Percentiles rank a stretch among this genome's conserved stretches.
Conservation (phyloP, 208 protist species). For the Crithidia bombi region DNA sequence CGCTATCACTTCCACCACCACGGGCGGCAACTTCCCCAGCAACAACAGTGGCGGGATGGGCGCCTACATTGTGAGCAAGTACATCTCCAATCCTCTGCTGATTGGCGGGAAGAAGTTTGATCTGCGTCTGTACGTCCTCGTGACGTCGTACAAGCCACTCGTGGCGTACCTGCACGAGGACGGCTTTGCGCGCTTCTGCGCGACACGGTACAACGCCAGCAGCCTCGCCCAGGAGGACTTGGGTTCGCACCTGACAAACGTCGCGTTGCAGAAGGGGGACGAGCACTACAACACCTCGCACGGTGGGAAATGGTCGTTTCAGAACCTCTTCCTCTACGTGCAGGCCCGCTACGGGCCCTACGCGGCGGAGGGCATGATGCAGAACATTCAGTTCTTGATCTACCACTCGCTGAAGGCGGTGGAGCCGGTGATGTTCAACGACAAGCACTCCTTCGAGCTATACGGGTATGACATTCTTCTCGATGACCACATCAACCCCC, state of each 20-base stretch:
- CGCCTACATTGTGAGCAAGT: conserved; percentile 93
- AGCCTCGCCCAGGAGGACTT: conserved; percentile 74
- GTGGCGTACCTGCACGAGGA: conserved; percentile 91
- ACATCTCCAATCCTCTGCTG: conserved; percentile 96
- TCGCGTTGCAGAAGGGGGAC: conserved; percentile 95
- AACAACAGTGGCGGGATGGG: conserved; percentile 27
- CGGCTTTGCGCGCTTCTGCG: conserved; percentile 96
- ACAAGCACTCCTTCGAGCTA: conserved; percentile 96
- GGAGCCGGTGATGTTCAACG: conserved; percentile 94
- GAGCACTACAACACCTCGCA: conserved; percentile 93
- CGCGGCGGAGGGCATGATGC: conserved; percentile 74
- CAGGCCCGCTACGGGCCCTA: conserved; percentile 76
- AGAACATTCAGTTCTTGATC: conserved; percentile 93
- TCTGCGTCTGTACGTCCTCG: conserved; percentile 97
- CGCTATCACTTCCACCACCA: not conserved
- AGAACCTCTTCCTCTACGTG: conserved; percentile 88
- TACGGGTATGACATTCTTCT: conserved; percentile 98
- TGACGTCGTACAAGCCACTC: conserved; percentile 93
- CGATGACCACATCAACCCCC: conserved; percentile 94
- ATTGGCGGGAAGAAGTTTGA: conserved; percentile 98
- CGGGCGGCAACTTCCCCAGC: not conserved
- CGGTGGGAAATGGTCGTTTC: conserved; percentile 95
- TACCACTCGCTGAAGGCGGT: conserved; percentile 91
- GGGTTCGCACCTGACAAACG: conserved; percentile 97
- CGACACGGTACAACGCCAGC: conserved; percentile 81